A percentile compares a stretch with the other conserved stretches of the same genome.
Conservation (phyloP, 495 filamentous ascomycete genomes). For the Xylaria bambusicola region DNA sequence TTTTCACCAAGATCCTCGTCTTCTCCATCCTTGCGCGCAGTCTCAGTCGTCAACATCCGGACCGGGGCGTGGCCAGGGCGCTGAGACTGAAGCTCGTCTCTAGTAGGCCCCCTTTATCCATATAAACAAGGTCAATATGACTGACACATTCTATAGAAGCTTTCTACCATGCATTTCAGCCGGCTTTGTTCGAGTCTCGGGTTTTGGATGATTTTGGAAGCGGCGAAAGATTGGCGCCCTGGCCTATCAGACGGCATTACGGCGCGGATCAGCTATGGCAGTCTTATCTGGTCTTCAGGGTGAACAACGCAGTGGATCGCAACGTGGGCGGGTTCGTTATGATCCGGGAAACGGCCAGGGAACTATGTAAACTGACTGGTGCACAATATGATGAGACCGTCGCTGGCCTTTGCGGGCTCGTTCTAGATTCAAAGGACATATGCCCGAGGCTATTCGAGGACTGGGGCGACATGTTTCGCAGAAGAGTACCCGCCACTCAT, state of each 20-base stretch:
- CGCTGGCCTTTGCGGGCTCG: conserved; percentile 22
- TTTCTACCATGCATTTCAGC: conserved; percentile 14
- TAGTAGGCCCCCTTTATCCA: not conserved
- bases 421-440: not conserved
- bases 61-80: not conserved
- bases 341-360: conserved; percentile 14
- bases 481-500: too few relatives aligned
- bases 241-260: conserved; percentile 9
- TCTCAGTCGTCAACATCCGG: not conserved
- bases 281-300: conserved; percentile 22
- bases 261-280: conserved; percentile 22
- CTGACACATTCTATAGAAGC: too few relatives aligned
- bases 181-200: conserved; percentile 23
- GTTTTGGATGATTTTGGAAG: conserved; percentile 19
- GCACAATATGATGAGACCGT: conserved; percentile 11
- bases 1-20: conserved; percentile 19
- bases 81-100: not conserved
- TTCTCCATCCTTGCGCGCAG: conserved; percentile 14
- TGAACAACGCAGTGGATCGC: conserved; percentile 18
- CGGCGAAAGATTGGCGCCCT: not conserved
- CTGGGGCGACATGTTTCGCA: not conserved
- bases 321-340: conserved; percentile 9
- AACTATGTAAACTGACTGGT: conserved; percentile 13
- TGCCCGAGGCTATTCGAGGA: not conserved
- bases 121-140: conserved; percentile 1